Evolutionary conservation across 768 basidiomycete genomes (phyloP), one percentile per base, ranked within the genome.

Genomic region (Amanita polypyramis): DNA sequence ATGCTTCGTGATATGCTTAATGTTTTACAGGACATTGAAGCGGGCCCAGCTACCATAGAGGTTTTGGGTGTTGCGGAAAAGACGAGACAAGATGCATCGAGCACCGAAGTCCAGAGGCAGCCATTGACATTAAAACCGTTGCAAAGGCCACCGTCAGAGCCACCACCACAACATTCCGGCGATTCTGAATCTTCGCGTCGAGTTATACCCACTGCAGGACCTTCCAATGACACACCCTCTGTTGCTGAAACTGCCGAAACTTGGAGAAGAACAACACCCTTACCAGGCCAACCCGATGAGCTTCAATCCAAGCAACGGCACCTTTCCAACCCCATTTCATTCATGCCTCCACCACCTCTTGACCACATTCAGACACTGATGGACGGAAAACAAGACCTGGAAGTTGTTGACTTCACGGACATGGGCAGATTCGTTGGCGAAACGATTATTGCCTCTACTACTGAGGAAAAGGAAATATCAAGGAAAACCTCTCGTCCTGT

Each of bases 381-480:
- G 14, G 39, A 49, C 8, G 33, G 39, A 27, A 49, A 49, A 21
- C 39, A 73, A 55, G 74, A 79, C 47, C 70, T 89, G 2, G 86
- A 89, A 56, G 75, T 85, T n/a, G 76, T 91, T 5, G 86, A 90
- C 56, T 91, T 88, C 54, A 75, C 75, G 2, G 86, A 91, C 40
- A 70, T 89, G 60, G 83, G 71, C 36, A 82, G 77, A 64, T 76
- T 90, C 51, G 70, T 85, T 9, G 79, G 75, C 23, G 52, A 57
- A 49, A 50, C 60, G 19, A 40, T 55, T 34, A 55, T 33, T 10
- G 29, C 49, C 5, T 47, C 49, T 19, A 53, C 57, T 33, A 6
- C 54, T 45, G 32, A 23, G 43, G 25, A 30, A 51, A 42, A 51
- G 49, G 33, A 35, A 21, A 23, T 51, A 19, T 21, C 47, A n/a